These are phyloP conservation scores for Ceratobasidium sp. DNA, from an alignment of 1,284 basidiomycete species.

Conservation along the genomic window DNA sequence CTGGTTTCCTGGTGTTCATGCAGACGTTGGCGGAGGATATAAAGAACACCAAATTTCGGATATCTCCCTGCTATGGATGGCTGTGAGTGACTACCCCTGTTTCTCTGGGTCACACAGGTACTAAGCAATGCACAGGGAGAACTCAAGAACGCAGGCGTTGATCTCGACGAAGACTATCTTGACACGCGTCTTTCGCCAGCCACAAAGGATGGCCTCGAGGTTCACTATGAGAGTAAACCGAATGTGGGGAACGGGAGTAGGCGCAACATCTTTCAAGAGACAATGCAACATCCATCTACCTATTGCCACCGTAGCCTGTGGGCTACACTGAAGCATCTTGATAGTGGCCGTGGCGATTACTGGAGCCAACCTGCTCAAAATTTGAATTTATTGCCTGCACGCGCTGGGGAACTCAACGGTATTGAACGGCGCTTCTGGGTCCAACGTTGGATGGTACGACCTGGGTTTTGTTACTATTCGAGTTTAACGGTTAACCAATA, in stretches of 20 bases:
- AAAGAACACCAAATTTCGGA: conserved; percentile 43
- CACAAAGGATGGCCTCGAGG: neutral
- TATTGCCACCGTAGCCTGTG: conserved; percentile 8
- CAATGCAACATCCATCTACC: neutral
- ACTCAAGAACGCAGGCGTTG: neutral
- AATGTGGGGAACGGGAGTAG: neutral
- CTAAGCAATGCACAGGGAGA: conserved; percentile 1
- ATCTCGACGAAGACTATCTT: conserved; percentile 10
- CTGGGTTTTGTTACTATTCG: too few relatives aligned
- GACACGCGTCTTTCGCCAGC: neutral
- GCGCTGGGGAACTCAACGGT: neutral
- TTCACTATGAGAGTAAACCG: neutral
- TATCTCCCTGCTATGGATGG: conserved; percentile 46
- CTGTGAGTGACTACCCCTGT: neutral
- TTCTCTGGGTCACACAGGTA: neutral
- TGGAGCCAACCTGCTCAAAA: neutral
- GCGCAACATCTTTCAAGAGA: neutral
- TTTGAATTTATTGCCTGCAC: neutral
- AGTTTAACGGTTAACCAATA: too few relatives aligned
- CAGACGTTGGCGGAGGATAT: conserved; percentile 47
- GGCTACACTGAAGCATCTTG: neutral
- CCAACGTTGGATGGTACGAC: neutral
- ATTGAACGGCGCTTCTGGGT: neutral
- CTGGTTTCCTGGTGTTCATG: conserved; percentile 44
- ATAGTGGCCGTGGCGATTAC: neutral